These are phyloP conservation scores for Ceratobasidium theobromae DNA, from an alignment of 1,284 basidiomycete species.

Conservation along the genomic window DNA sequence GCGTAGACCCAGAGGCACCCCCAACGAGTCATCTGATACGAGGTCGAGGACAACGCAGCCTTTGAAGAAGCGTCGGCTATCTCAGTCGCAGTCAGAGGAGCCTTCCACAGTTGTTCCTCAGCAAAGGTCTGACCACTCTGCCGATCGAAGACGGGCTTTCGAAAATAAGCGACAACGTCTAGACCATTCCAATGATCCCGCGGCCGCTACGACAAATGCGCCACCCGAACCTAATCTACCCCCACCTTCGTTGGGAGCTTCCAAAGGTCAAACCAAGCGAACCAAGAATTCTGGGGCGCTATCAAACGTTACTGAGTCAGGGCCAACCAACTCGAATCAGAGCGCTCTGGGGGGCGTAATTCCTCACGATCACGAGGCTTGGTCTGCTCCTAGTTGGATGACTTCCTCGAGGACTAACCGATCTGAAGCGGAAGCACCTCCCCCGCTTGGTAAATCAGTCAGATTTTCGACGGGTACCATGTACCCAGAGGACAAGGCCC, in stretches of 20 bases:
- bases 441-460: not conserved
- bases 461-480: not conserved
- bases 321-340: not conserved
- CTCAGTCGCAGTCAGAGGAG: conserved; percentile 12
- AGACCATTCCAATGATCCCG: not conserved
- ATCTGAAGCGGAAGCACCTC: too few relatives aligned
- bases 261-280: not conserved
- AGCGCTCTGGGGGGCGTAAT: not conserved
- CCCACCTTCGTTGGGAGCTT: not conserved
- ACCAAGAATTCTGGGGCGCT: not conserved
- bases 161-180: conserved; percentile 12
- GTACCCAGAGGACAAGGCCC: not conserved
- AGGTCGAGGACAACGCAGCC: not conserved
- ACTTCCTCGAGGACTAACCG: not conserved
- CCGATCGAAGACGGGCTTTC: not conserved
- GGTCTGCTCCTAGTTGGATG: conserved; percentile 15
- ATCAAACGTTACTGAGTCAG: not conserved
- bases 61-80: conserved; percentile 22
- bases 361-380: conserved; percentile 24
- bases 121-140: not conserved
- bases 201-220: not conserved
- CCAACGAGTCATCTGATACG: conserved; percentile 9
- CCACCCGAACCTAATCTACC: not conserved
- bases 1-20: not conserved
- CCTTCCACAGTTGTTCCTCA: not conserved